Evolutionary conservation across 768 basidiomycete species (phyloP), one percentile per base, ranked within the genome.

Genomic region (Tricholoma hemisulphureum): DNA sequence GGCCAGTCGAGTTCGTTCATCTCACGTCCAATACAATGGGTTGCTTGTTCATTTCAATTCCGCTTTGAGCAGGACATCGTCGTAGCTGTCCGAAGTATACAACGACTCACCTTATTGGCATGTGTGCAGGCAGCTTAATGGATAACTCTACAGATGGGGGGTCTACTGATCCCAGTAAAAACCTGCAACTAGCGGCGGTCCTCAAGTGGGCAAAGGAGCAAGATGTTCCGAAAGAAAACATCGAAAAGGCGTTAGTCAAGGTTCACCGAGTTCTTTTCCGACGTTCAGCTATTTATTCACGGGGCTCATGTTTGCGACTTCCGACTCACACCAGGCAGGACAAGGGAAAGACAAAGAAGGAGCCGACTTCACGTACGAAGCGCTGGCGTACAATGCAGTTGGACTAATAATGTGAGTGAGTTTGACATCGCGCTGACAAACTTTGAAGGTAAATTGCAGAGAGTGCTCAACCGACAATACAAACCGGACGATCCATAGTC

Each of bases 201-300:
- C 64, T 89, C n/a, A 84, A 80, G 62, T 74, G 81, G 34, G 82
- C 80, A 0, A 85, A 77, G 67, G 77, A 82, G 0, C 71, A 75
- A 51, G 83, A 85, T 29, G 81, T 89, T 9, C 88, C 88, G 11
- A 88, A 81, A 61, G 85, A 87, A 45, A 89, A 87, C 69, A 82
- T 89, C 5, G 84, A 84, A 57, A 83, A 77, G 24, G 82, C 87
- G 0, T 70, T 89, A 48, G 78, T 77, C 43, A 83, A 78, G 73
- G 88, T 84, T 61, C 21, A n/a, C n/a, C n/a, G n/a, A n/a, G n/a
- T n/a, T n/a, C n/a, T n/a, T n/a, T 18, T 18, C 32, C 18, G 10
- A 46, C 7, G 16, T 11, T 16, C 46, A 46, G 24, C n/a, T 41
- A 14, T 34, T 18, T 7, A 29, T 21, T 29, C 8, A 35, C 24